Conservation (phyloP, 2,329 filamentous ascomycete species). For the Phialemonium atrogriseum region DNA sequence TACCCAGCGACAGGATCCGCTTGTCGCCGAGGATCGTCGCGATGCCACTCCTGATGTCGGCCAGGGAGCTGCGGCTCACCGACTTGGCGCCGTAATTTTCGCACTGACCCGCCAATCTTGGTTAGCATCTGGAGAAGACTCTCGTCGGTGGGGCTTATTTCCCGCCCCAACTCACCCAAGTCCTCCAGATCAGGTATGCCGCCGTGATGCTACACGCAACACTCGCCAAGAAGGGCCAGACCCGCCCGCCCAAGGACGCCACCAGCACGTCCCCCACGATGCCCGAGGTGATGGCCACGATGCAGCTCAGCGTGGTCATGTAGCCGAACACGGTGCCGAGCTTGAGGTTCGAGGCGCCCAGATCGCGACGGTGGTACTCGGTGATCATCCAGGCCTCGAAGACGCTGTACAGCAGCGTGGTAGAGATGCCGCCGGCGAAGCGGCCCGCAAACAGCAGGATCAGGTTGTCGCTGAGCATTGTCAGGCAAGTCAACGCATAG, state of each 20-base stretch:
- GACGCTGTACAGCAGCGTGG: conserved; percentile 48
- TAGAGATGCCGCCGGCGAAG: conserved; percentile 45
- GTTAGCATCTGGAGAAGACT: no score
- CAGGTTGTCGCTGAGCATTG: conserved; percentile 34
- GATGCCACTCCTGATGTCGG: conserved; percentile 13
- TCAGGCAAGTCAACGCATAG: conserved; percentile 43
- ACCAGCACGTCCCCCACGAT: conserved; percentile 45
- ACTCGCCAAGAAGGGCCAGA: conserved; percentile 43
- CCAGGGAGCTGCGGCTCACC: conserved; percentile 6
- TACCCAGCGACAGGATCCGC: conserved; percentile 39
- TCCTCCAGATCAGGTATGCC: conserved; percentile 33
- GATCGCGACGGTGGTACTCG: conserved; percentile 40
- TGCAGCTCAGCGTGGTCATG: conserved; percentile 43
- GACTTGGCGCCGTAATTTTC: conserved; percentile 19
- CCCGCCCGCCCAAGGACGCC: conserved; percentile 33
- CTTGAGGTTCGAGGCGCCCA: conserved; percentile 32
- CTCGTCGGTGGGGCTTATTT: no score
- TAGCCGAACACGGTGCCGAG: conserved; percentile 44
- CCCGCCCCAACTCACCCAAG: conserved; percentile 41
- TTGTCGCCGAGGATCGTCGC: conserved; percentile 27
- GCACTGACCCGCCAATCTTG: conserved; percentile 4
- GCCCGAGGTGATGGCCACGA: conserved; percentile 46
- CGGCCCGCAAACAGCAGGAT: conserved; percentile 43
- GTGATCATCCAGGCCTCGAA: conserved; percentile 55
- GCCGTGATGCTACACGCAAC: conserved; percentile 31